These are phyloP conservation scores for Coniferiporia weirii DNA, from an alignment of 1,284 basidiomycete species.

Conservation along the genomic window DNA sequence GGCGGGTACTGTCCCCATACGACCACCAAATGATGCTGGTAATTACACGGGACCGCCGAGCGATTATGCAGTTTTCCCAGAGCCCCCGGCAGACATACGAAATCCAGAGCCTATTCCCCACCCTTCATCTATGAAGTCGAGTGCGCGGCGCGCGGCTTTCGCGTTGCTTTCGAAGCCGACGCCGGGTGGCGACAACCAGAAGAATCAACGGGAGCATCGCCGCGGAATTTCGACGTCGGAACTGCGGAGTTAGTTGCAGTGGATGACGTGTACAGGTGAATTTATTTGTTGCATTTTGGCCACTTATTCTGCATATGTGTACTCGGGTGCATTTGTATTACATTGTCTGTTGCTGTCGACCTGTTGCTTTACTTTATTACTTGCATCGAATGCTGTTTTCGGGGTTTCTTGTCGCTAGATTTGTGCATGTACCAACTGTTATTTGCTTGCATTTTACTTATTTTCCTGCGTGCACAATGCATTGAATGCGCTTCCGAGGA, in stretches of 20 bases:
- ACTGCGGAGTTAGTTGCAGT: constrained; percentile 34
- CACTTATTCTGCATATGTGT: constrained; percentile 6
- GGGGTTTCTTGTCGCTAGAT: neutral
- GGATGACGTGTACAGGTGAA: neutral
- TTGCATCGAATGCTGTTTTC: constrained; percentile 1
- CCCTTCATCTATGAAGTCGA: constrained; percentile 40
- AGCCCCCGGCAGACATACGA: constrained; percentile 40
- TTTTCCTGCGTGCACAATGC: too few species aligned
- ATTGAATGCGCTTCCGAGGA: too few species aligned
- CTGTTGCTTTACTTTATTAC: constrained; percentile 7
- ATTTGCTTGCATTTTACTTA: too few species aligned
- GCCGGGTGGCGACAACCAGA: constrained; percentile 40
- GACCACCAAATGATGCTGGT: constrained; percentile 29
- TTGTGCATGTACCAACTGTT: neutral
- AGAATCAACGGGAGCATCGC: constrained; percentile 41
- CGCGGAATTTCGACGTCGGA: constrained; percentile 59
- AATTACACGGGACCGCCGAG: constrained; percentile 55
- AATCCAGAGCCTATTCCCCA: constrained; percentile 33
- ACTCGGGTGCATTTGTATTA: constrained; percentile 11
- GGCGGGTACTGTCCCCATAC: constrained; percentile 18
- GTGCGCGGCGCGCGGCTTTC: constrained; percentile 59
- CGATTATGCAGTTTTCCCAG: constrained; percentile 66
- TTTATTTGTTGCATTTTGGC: constrained; percentile 18
- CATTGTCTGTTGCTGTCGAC: constrained; percentile 10
- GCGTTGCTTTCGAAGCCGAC: constrained; percentile 56